Evolutionary conservation across 179 eudicot genomes (phyloP), one percentile per base, ranked within the genome.

Genomic region (Beta corolliflora): DNA sequence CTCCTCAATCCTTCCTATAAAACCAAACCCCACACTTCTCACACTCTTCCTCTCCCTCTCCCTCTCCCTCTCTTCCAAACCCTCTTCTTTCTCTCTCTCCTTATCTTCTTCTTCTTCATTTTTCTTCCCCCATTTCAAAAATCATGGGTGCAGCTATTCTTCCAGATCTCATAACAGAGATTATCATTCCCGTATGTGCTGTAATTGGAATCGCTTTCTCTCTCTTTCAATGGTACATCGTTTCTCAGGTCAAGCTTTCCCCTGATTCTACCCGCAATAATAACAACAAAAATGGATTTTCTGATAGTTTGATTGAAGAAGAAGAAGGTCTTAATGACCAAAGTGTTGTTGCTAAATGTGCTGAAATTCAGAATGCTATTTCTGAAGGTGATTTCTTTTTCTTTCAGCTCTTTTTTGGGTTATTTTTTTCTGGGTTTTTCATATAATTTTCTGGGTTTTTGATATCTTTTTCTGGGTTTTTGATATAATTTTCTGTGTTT

Each of bases 361-460:
- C 97, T 36, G 97, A 93, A 76, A 93, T 93, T 80, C 97, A 93
- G 53, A 81, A 48, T 61, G 97, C 97, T 7, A 93, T 93, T 68
- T 89, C 96, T 31, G 97, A 93, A 88, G 97, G 97, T 93, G 16
- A 6, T 9, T 14, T 16, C 31, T 59, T 70, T 52, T 45, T 36
- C n/a, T 16, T 14, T 36, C 19, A 12, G 9, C 19, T 68, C 0
- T 50, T 52, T 53, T 76, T 70, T 31, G 10, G 1, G 44, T 9
- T 3, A 64, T 41, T 81, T 64, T 36, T 23, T 44, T 71, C 73
- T 69, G 73, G 15, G 77, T 6, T 52, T 72, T 53, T 73, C 71
- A 2, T 12, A 46, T 61, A 75, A 12, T 44, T 65, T 29, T 44
- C 1, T 29, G 31, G 54, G 54, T 13, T 71, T n/a, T n/a, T n/a